These are phyloP conservation scores for Volvox reticuliferus DNA, from an alignment of 139 green algal species.

Conservation along the genomic window DNA sequence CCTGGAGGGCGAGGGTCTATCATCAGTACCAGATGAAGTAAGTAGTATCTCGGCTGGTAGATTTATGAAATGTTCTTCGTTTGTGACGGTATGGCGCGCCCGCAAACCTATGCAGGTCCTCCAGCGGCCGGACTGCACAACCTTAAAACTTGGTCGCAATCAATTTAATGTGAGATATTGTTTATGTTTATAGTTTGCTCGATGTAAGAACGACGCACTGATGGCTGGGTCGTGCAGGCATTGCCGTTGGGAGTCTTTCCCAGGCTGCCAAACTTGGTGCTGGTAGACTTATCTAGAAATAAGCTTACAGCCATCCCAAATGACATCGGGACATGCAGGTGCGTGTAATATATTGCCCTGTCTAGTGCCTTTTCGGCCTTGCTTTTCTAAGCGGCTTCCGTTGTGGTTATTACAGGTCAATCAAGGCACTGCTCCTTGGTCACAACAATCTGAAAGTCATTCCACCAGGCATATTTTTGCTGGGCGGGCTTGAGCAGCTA, in stretches of 20 bases:
- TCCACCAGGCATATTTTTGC: background rate
- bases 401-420: background rate
- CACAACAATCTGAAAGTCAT: constrained; percentile 11
- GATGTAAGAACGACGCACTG: background rate
- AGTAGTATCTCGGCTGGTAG: background rate
- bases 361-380: background rate
- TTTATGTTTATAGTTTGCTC: background rate
- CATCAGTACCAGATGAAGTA: constrained; percentile 8
- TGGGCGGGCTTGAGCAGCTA: constrained; percentile 2
- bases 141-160: constrained; percentile 12
- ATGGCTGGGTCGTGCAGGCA: background rate
- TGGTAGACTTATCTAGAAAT: constrained; percentile 33
- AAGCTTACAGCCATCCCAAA: background rate
- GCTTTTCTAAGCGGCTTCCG: background rate
- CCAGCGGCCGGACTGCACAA: background rate
- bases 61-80: background rate
- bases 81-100: background rate
- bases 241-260: constrained; percentile 35
- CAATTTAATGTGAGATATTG: background rate
- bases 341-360: background rate
- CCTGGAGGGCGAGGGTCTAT: background rate
- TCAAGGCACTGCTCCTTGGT: constrained; percentile 3
- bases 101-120: constrained; percentile 9
- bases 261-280: background rate
- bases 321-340: constrained; percentile 39